These are phyloP conservation scores for Xylaria sp. DNA, from an alignment of 495 filamentous ascomycete species.

Conservation along the genomic window DNA sequence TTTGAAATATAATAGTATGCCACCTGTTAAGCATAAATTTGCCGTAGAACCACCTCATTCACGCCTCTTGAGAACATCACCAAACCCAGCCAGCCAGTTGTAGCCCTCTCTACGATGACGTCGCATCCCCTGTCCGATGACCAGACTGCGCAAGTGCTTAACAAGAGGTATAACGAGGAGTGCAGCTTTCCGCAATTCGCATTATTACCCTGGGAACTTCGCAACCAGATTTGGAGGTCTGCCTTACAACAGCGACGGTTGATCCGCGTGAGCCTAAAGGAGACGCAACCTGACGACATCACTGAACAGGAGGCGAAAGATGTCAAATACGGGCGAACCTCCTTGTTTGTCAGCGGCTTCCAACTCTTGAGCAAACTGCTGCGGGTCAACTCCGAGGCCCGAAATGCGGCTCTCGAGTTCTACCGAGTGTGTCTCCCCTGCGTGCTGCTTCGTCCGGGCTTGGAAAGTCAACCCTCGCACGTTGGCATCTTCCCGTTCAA, in stretches of 20 bases:
- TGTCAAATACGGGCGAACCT: conserved; percentile 24
- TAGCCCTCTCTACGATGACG: not conserved
- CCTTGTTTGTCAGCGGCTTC: conserved; percentile 13
- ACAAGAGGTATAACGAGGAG: not conserved
- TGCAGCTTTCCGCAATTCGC: conserved; percentile 4
- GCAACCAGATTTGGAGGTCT: conserved; percentile 1
- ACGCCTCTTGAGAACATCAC: not conserved
- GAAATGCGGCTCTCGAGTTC: conserved; percentile 28
- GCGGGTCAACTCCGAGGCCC: conserved; percentile 25
- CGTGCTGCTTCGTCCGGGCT: not conserved
- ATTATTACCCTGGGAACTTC: conserved; percentile 8
- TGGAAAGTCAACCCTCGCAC: not conserved
- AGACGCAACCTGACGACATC: not conserved
- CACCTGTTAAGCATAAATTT: not conserved
- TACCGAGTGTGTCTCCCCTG: conserved; percentile 29
- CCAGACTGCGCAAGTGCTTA: not conserved
- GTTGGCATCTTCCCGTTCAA: conserved; percentile 22
- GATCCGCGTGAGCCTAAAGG: not conserved
- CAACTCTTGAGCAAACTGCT: conserved; percentile 28
- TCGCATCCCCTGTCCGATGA: not conserved
- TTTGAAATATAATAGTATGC: not conserved
- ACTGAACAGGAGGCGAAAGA: conserved; percentile 23
- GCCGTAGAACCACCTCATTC: not conserved
- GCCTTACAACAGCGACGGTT: not conserved
- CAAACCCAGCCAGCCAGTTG: not conserved